Conservation (phyloP, 768 basidiomycete genomes). For the Lepiota subincarnata region DNA sequence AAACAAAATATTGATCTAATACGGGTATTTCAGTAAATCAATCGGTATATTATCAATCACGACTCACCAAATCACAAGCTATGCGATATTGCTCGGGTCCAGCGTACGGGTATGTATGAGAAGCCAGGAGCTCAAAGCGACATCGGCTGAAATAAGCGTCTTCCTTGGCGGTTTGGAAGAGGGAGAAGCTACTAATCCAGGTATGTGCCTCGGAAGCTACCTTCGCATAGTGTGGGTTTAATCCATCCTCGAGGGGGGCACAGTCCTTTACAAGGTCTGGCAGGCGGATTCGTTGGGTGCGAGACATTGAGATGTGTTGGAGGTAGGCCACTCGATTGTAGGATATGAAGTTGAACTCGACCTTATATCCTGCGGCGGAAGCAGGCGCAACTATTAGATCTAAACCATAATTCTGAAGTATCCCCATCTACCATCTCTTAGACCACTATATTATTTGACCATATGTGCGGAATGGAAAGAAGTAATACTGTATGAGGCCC, state of each 20-base stretch:
- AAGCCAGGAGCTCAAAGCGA: constrained; percentile 55
- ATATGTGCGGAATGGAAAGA: no score
- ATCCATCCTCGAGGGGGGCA: constrained; percentile 36
- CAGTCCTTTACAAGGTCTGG: constrained; percentile 52
- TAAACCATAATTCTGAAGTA: no score
- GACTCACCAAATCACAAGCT: constrained; percentile 53
- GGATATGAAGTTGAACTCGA: no score
- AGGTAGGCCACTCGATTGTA: no score
- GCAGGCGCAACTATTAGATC: no score
- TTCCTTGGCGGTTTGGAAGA: constrained; percentile 50
- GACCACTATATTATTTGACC: no score
- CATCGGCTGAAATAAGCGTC: constrained; percentile 58
- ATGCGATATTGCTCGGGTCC: constrained; percentile 53
- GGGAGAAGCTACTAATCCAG: constrained; percentile 57
- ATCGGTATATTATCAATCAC: background rate
- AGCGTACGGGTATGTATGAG: constrained; percentile 55
- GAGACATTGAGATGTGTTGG: no score
- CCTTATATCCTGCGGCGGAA: no score
- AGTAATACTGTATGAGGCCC: no score
- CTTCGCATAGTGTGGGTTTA: constrained; percentile 52
- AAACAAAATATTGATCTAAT: constrained; percentile 56
- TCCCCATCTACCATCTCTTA: no score
- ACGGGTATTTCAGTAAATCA: background rate
- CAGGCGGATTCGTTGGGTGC: constrained; percentile 37
- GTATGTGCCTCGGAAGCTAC: constrained; percentile 53